Evolutionary conservation across 139 green algal genomes (phyloP).

Genomic region (Volvox reticuliferus): DNA sequence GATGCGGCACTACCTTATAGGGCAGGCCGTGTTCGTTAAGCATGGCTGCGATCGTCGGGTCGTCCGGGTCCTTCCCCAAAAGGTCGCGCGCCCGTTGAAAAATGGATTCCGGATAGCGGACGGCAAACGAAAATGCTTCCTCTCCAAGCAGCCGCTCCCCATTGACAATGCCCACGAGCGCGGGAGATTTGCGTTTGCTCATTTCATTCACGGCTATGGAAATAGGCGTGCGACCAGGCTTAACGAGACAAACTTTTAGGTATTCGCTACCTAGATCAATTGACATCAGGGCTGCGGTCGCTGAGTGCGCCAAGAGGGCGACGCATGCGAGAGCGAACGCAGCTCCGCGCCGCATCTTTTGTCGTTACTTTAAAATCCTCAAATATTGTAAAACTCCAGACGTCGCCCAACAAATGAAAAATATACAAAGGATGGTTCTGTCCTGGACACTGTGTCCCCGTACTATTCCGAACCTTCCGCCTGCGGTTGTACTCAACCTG

Average conservation of each 20-base stretch:
- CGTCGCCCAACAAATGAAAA: neutral
- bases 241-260: slow-evolving; percentile 94
- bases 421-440: neutral
- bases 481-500: neutral
- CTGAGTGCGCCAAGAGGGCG: slow-evolving; percentile 2
- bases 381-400: neutral
- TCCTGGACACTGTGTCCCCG: neutral
- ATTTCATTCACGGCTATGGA: slow-evolving; percentile 97
- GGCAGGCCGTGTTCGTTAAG: slow-evolving; percentile 73
- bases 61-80: slow-evolving; percentile 78
- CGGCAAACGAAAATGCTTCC: slow-evolving; percentile 82
- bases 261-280: slow-evolving; percentile 95
- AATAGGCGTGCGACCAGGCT: slow-evolving; percentile 87
- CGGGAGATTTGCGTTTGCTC: slow-evolving; percentile 91
- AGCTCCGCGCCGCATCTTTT: neutral
- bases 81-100: slow-evolving; percentile 82
- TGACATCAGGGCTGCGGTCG: slow-evolving; percentile 73
- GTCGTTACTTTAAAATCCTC: neutral
- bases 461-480: neutral
- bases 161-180: slow-evolving; percentile 88
- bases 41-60: slow-evolving; percentile 62
- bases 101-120: slow-evolving; percentile 84
- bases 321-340: slow-evolving; percentile 22
- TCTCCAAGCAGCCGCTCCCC: slow-evolving; percentile 95
- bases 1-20: slow-evolving; percentile 79